Evolutionary conservation across 768 basidiomycete species (phyloP), one percentile per base, ranked within the genome.

Genomic region (Suillus clintonianus): DNA sequence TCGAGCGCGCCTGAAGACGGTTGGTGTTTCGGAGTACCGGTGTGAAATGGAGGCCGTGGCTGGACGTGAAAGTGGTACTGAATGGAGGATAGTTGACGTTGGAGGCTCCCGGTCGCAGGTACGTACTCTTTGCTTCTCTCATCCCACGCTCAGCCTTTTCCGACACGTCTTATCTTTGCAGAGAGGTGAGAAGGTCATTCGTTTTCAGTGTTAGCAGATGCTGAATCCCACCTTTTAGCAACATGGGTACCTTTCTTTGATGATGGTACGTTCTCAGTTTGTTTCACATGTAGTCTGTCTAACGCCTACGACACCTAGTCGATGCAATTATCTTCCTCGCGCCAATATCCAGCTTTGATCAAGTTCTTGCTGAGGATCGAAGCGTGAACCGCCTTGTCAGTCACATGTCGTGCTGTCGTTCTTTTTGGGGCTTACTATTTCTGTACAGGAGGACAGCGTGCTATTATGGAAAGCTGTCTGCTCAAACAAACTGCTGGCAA

Each of bases 21-120:
- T 94, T 41, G 91, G 91, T 10, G 90, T 92, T 9, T 88, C 89
- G 4, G 91, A 93, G 74, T 91, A 93, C 76, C 88, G 83, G 73
- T 93, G 92, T 67, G 86, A 91, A 77, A 91, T 93, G 88, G 91
- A 83, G 69, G 83, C 88, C 10, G 81, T 78, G 6, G 79, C 78
- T 32, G 78, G 84, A 24, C 76, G 80, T 37, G 84, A 85, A 64
- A 78, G 79, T 56, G 83, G 84, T 14, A 80, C 83, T 2, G 82
- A 85, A 63, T 85, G 83, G 83, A 77, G 84, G 62, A 84, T 85
- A 70, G 79, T 84, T 51, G 83, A 85, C 62, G 83, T 85, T 45
- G 83, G 83, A 19, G 83, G 83, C 62, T 83, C 82, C 63, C 76
- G 83, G 57, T 82, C 81, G 56, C 83, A 84, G 77, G 83, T 83